A percentile compares a stretch with the other conserved stretches of the same genome.
phyloP scores from a whole-genome alignment of 2,329 filamentous ascomycete species.

The Arthrobotrys musiformis region DNA sequence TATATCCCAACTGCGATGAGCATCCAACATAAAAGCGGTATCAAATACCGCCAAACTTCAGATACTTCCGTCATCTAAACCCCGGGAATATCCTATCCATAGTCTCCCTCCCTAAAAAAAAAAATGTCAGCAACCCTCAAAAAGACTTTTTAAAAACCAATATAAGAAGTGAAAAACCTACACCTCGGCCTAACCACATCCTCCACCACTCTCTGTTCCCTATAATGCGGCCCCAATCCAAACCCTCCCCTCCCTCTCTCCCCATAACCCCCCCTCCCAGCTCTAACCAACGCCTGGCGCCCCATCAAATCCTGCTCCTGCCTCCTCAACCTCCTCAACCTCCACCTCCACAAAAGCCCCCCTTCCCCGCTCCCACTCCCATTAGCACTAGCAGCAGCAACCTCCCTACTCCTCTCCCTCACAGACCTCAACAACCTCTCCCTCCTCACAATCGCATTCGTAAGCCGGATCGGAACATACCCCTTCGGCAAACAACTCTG shows the following conservation, averaged over 20 bases:
- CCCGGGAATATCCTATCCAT: constrained; percentile 55
- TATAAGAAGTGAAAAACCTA: constrained; percentile 22
- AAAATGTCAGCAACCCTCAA: constrained; percentile 1
- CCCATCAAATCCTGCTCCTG: constrained; percentile 50
- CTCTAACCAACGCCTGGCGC: constrained; percentile 37
- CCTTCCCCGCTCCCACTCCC: not conserved
- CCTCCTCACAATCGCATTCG: constrained; percentile 85
- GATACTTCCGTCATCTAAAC: constrained; percentile 25
- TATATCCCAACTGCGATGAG: too few species aligned
- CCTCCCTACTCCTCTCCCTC: constrained; percentile 64
- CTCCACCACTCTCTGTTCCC: constrained; percentile 30
- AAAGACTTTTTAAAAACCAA: not conserved
- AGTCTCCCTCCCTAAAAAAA: constrained; percentile 35
- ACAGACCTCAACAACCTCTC: constrained; percentile 76
- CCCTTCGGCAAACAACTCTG: constrained; percentile 78
- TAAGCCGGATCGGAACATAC: constrained; percentile 74
- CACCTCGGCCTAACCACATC: constrained; percentile 46
- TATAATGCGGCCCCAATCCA: constrained; percentile 3
- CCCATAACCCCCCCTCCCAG: constrained; percentile 20
- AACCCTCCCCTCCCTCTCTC: constrained; percentile 11
- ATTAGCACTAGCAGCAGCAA: not conserved
- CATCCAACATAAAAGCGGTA: too few species aligned
- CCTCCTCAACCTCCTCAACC: constrained; percentile 40
- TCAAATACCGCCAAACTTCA: too few species aligned
- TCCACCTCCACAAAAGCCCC: constrained; percentile 40